These are phyloP conservation scores for Irpex sp. DNA, from an alignment of 1,284 basidiomycete genomes.

Conservation along the genomic window DNA sequence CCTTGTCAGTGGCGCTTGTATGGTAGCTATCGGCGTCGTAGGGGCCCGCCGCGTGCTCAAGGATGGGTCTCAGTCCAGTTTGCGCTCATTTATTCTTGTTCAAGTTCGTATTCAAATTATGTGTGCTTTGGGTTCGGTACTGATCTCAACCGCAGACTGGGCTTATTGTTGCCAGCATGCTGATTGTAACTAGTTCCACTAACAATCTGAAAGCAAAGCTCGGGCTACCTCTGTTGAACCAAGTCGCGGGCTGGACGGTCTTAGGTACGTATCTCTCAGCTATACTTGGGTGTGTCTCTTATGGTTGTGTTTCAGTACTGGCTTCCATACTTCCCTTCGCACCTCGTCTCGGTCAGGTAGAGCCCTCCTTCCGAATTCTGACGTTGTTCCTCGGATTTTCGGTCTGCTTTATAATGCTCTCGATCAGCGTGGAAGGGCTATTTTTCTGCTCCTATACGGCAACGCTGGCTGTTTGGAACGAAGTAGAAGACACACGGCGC, in stretches of 20 bases:
- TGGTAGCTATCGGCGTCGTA: too few relatives aligned
- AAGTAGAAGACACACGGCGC: conserved; percentile 54
- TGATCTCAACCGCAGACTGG: too few relatives aligned
- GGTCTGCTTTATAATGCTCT: conserved; percentile 77
- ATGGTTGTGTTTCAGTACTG: conserved; percentile 30
- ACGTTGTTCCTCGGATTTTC: conserved; percentile 71
- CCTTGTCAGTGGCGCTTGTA: too few relatives aligned
- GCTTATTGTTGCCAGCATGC: too few relatives aligned
- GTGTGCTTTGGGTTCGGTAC: too few relatives aligned
- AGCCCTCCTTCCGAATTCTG: conserved; percentile 47
- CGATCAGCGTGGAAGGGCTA: conserved; percentile 80
- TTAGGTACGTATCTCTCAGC: conserved; percentile 45
- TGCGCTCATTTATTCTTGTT: too few relatives aligned
- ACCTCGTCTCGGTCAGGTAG: conserved; percentile 29
- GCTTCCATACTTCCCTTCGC: conserved; percentile 52
- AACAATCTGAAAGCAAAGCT: too few relatives aligned
- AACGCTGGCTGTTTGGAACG: conserved; percentile 68
- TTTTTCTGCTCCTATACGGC: conserved; percentile 73
- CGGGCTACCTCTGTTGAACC: too few relatives aligned
- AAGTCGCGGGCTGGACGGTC: conserved; percentile 49
- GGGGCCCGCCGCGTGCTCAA: too few relatives aligned
- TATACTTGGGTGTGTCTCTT: conserved; percentile 8
- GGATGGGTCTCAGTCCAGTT: too few relatives aligned
- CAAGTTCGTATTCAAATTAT: too few relatives aligned
- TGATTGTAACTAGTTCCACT: too few relatives aligned